These are phyloP conservation scores for Symbiodinium pilosum DNA, from an alignment of 73 alveolate species.

Conservation along the genomic window DNA sequence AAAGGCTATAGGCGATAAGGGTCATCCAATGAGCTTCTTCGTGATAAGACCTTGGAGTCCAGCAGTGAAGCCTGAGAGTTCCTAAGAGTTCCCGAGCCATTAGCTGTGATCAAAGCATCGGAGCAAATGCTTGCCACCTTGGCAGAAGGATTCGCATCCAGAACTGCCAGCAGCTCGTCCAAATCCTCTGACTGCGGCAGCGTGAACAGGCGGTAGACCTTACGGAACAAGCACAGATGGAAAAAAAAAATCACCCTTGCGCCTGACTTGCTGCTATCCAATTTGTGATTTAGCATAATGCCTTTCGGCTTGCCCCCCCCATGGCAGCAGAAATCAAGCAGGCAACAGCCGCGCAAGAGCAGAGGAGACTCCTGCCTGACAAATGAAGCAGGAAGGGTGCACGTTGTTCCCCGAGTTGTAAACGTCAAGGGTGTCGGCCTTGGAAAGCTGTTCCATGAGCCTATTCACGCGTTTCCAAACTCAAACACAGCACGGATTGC, in stretches of 20 bases:
- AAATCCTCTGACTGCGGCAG: constrained; percentile 86
- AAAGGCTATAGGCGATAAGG: no score
- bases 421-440: constrained; percentile 82
- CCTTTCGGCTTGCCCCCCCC: no score
- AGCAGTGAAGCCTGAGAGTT: no score
- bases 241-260: no score
- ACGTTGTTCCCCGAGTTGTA: constrained; percentile 90
- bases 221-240: not conserved
- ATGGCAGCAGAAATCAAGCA: not conserved
- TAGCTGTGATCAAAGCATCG: no score
- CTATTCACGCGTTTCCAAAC: not conserved
- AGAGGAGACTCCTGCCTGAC: constrained; percentile 55
- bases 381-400: constrained; percentile 90
- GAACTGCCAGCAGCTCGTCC: constrained; percentile 36
- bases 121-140: not conserved
- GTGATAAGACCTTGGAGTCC: no score
- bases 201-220: constrained; percentile 92
- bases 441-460: not conserved
- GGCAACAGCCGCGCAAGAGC: constrained; percentile 24
- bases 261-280: no score
- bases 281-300: no score
- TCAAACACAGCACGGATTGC: not conserved
- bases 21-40: no score
- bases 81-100: no score
- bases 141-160: constrained; percentile 45